Base-by-base conservation (phyloP, 345 rosid species). In the Populus tremula region DNA sequence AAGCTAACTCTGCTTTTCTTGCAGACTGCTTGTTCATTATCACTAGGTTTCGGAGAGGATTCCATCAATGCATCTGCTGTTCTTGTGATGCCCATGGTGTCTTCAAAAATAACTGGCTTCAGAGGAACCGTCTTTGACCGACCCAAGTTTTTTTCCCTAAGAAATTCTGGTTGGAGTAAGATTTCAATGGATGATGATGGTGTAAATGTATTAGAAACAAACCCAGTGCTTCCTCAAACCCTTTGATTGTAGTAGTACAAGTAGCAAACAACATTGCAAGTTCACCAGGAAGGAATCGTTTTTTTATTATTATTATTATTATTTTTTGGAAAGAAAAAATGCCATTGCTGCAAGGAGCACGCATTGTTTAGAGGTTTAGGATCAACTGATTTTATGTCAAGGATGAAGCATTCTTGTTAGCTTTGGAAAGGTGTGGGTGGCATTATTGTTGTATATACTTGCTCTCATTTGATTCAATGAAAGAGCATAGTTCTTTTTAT, bases 81-180 rank as follows among this genome's bases (percentile, higher is more conserved):
- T 72, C 88, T 96, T 1, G 99, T 96, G 65, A 96, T 96, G 98
- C 99, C 98, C 21, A 96, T 96, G 98, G 90, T 96, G 64, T 96
- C 98, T 23, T 93, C 99, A 23, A 96, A 88, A 89, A 90, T 90
- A 13, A 93, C 95, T 54, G 98, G 96, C 45, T 96, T 93, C 69
- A 87, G 98, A 84, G 93, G 94, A 70, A 90, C 82, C 17, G 85
- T 87, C 27, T 74, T 93, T 14, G 96, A 96, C 77, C 80, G 94
- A 56, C 87, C 90, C 0, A 88, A 90, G 87, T 72, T 89, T 25
- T 80, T 93, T 53, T 88, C 94, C 18, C 63, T 93, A 84, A 89
- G 85, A 88, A 90, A 79, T 81, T 84, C 88, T 8, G 87, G 90
- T 71, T 96, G 96, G 97, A 87, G 88, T 82, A 88, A 80, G 79